These are phyloP conservation scores for Poa pratensis DNA, from an alignment of 176 grass and related monocot genomes.

Conservation along the genomic window DNA sequence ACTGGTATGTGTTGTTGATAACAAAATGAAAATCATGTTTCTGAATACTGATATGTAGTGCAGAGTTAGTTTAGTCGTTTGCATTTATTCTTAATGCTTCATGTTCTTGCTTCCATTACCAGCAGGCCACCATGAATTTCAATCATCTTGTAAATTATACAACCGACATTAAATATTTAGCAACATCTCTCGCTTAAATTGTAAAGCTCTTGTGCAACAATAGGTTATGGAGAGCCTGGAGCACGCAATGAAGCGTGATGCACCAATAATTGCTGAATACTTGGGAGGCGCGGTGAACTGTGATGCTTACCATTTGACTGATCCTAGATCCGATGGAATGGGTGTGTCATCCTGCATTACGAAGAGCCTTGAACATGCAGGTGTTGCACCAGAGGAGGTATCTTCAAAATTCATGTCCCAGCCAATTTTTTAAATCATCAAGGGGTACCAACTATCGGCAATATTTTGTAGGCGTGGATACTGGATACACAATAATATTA, in stretches of 20 bases:
- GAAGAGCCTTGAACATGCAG: constrained; percentile 61
- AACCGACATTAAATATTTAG: not conserved
- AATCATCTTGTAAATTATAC: not conserved
- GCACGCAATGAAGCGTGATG: constrained; percentile 66
- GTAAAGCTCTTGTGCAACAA: constrained; percentile 18
- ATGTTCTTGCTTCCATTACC: not conserved
- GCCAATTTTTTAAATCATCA: not conserved
- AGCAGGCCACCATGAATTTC: not conserved
- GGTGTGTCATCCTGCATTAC: constrained; percentile 65
- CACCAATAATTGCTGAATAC: constrained; percentile 68
- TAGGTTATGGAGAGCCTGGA: constrained; percentile 74
- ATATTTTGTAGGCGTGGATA: not conserved
- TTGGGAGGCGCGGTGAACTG: constrained; percentile 70
- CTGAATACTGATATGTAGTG: not conserved
- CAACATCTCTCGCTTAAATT: constrained; percentile 28
- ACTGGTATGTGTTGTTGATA: constrained; percentile 44
- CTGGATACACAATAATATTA: not conserved
- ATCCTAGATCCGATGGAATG: constrained; percentile 65
- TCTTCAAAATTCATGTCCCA: not conserved
- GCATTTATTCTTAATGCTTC: not conserved
- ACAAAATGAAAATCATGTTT: not conserved
- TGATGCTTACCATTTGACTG: constrained; percentile 80
- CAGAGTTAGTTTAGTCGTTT: not conserved
- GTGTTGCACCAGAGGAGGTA: constrained; percentile 76
- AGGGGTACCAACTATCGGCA: too few relatives aligned